Base-by-base conservation (phyloP, 495 filamentous ascomycete genomes). In the Sordaria brevicollis region DNA sequence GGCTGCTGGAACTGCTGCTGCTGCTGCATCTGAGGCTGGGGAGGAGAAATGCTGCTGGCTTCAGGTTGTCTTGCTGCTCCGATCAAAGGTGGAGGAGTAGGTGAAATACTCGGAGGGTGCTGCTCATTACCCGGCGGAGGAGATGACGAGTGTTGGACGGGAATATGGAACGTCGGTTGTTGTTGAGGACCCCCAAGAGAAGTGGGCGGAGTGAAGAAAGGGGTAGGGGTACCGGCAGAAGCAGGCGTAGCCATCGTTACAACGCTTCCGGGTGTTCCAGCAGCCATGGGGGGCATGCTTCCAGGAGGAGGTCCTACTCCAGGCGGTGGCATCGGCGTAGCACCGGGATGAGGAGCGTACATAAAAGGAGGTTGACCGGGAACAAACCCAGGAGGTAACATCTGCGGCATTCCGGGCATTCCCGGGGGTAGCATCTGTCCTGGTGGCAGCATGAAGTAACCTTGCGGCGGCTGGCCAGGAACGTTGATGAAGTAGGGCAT, bases 401-500 rank as follows among this genome's bases (percentile, higher is more conserved):
- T 31, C 5, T 62, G 49, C 49, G 70, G 41, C 13, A 21, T 19
- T 11, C 70, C 43, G 15, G 72, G 66, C 33, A 69, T 68, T 2
- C 72, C 71, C 0, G 72, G 43, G 0, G 35, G 43, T 1, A 57
- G 4, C 3, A 35, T 35, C 34, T 69, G 71, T 2, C 67, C 43
- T 29, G 67, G 35, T 13, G 31, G 37, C 25, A 41, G 10, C 49
- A 62, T 62, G 0, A 31, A 15, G 9, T 38, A 72, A 35, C 36
- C 39, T n/a, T 57, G 65, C 25, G 66, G 69, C 29, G 43, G 67
- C 4, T 71, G 76, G 13, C 79, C 79, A 34, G 49, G 49, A 31
- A 62, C 6, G 29, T 62, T 62, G 7, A 80, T 72, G 21, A 77
- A 78, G 67, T 81, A 80, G 6, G 78, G 78, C 83, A 62, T 85